These are phyloP conservation scores for Colletotrichum higginsianum DNA, from an alignment of 2,329 filamentous ascomycete genomes.

Conservation along the genomic window DNA sequence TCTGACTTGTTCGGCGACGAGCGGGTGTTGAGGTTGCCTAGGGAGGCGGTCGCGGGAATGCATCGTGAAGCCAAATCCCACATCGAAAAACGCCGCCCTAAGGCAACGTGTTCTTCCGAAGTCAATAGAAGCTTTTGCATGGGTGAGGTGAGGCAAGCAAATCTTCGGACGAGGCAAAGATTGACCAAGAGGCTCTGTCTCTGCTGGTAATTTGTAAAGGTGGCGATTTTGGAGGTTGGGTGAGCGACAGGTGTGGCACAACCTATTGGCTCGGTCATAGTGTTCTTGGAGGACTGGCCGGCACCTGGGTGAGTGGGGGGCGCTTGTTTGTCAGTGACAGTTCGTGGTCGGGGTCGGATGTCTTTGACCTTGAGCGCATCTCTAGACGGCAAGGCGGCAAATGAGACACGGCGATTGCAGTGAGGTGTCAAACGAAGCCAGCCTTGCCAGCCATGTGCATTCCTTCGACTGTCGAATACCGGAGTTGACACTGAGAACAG, in stretches of 20 bases:
- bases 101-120: constrained; percentile 6
- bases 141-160: constrained; percentile 30
- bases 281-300: constrained; percentile 12
- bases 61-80: constrained; percentile 7
- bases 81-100: neutral
- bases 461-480: neutral
- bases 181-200: constrained; percentile 27
- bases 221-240: constrained; percentile 23
- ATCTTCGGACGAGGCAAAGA: constrained; percentile 35
- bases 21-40: too few species aligned
- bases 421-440: constrained; percentile 5
- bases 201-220: constrained; percentile 1
- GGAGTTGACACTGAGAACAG: neutral
- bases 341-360: constrained; percentile 1
- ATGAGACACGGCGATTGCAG: constrained; percentile 22
- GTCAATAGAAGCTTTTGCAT: constrained; percentile 38
- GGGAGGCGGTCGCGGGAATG: neutral
- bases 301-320: constrained; percentile 30
- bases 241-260: constrained; percentile 22
- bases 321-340: constrained; percentile 32
- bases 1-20: neutral
- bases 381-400: neutral
- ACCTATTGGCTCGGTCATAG: neutral
- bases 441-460: constrained; percentile 5
- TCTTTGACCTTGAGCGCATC: constrained; percentile 2